Conservation (phyloP, 225 moss, liverwort and hornwort species). For the Pleurozium schreberi region DNA sequence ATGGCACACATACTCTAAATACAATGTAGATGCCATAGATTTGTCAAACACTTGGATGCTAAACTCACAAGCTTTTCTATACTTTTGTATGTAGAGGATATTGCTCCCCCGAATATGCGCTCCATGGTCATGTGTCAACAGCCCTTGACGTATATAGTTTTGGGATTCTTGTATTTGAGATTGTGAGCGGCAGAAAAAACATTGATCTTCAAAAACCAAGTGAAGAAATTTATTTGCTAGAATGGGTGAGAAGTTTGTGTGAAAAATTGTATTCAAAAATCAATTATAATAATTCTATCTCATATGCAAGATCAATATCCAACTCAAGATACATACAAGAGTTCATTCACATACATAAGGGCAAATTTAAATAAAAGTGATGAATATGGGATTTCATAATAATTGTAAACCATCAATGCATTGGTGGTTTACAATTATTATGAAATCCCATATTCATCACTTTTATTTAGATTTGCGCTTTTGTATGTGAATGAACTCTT, state of each 20-base stretch:
- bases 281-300: neutral
- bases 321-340: neutral
- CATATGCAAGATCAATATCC: neutral
- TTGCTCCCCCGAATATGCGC: neutral
- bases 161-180: no score
- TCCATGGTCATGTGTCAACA: neutral
- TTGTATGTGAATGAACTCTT: neutral
- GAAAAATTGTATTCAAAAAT: neutral
- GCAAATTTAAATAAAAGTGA: neutral
- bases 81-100: neutral
- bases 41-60: neutral
- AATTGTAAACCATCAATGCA: neutral
- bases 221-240: neutral
- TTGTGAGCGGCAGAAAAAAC: neutral
- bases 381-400: neutral
- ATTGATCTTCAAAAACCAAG: neutral
- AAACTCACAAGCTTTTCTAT: neutral
- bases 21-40: neutral
- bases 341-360: neutral
- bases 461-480: neutral
- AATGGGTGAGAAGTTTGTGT: neutral
- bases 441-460: rapidly evolving
- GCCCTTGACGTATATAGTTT: no score
- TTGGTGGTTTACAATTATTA: neutral
- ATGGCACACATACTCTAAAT: neutral